These are phyloP conservation scores for Wickerhamiella galacta DNA, from an alignment of 805 yeast genomes.

Conservation along the genomic window DNA sequence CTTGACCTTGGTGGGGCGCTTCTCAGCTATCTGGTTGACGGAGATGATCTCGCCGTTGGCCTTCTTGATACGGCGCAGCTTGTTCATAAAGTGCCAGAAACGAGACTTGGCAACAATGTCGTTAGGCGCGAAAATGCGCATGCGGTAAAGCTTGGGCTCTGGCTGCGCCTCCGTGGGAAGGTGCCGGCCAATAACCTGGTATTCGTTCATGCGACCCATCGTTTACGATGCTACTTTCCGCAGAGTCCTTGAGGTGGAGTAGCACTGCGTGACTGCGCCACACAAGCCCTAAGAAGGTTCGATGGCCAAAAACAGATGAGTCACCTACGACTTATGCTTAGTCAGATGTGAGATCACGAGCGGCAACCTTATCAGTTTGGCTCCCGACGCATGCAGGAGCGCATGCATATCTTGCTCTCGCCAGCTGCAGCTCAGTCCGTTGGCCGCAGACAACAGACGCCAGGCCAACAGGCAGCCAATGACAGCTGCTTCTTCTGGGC, in stretches of 20 bases:
- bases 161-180: conserved; percentile 98
- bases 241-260: background rate
- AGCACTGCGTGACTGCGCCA: conserved; percentile 1
- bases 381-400: too few species aligned
- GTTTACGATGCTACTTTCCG: conserved; percentile 6
- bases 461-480: too few species aligned
- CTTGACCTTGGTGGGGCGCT: conserved; percentile 98
- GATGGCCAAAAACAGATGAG: conserved; percentile 4
- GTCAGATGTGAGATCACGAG: conserved; percentile 9
- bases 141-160: conserved; percentile 99
- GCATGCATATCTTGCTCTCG: too few species aligned
- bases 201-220: conserved; percentile 94
- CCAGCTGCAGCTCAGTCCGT: too few species aligned
- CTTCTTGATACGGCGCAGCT: conserved; percentile 98
- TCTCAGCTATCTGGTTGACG: conserved; percentile 78
- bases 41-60: conserved; percentile 99
- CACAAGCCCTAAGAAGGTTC: conserved; percentile 8
- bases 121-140: conserved; percentile 99
- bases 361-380: conserved; percentile 8
- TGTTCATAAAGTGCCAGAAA: conserved; percentile 99
- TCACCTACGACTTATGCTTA: conserved; percentile 8
- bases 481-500: too few species aligned
- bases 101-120: conserved; percentile 99
- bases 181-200: conserved; percentile 99
- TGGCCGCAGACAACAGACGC: too few species aligned